Evolutionary conservation across 805 yeast species (phyloP).

Genomic region (Nakazawaea wickerhamii): DNA sequence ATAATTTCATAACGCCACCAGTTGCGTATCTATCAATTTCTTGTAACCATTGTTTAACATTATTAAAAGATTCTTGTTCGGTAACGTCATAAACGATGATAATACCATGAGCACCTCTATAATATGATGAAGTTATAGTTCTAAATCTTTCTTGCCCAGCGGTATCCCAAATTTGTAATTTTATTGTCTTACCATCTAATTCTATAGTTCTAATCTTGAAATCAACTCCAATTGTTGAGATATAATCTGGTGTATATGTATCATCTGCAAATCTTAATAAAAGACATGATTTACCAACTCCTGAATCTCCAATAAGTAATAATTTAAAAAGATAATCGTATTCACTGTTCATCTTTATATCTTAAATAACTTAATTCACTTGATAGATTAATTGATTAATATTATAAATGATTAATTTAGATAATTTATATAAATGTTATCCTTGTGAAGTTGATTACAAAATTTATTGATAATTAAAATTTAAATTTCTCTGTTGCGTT

Average conservation of each 20-base stretch:
- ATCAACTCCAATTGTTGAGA: constrained; percentile 97
- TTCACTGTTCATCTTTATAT: constrained; percentile 69
- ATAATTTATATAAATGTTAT: too few relatives aligned
- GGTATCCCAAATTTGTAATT: constrained; percentile 98
- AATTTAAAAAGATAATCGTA: constrained; percentile 97
- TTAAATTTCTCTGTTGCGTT: too few relatives aligned
- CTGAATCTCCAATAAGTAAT: constrained; percentile 94
- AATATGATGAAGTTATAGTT: constrained; percentile 94
- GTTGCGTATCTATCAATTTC: constrained; percentile 98
- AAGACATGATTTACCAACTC: constrained; percentile 96
- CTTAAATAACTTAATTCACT: not conserved
- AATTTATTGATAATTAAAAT: too few relatives aligned
- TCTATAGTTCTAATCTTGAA: constrained; percentile 87
- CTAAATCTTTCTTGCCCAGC: constrained; percentile 99
- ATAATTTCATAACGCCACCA: constrained; percentile 90
- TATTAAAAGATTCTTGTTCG: constrained; percentile 92
- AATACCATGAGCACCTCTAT: constrained; percentile 98
- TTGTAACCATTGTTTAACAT: constrained; percentile 97
- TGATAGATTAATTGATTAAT: too few relatives aligned
- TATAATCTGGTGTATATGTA: constrained; percentile 94
- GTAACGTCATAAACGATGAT: constrained; percentile 97
- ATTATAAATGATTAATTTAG: too few relatives aligned
- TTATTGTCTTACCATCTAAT: constrained; percentile 93
- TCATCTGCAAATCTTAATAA: constrained; percentile 94
- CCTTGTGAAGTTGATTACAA: too few relatives aligned